Conservation (phyloP, 306 rosid species). For the Mimosa bimucronata region DNA sequence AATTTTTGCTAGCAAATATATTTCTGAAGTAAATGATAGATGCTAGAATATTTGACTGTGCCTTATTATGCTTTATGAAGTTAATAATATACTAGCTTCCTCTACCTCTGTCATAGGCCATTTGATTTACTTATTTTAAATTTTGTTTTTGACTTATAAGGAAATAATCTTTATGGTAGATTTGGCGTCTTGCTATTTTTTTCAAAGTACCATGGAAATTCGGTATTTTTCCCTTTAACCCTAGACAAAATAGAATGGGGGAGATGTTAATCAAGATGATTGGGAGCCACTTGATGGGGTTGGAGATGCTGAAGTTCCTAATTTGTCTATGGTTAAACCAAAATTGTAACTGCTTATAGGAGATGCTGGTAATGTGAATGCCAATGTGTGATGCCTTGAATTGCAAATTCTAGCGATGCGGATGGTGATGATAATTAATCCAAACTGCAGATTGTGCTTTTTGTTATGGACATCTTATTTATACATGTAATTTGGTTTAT, state of each 20-base stretch:
- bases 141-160: conserved; percentile 5
- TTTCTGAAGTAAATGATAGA: not conserved
- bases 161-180: not conserved
- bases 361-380: not conserved
- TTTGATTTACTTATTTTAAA: conserved; percentile 18
- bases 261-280: not conserved
- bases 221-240: too few species aligned
- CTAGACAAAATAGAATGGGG: not conserved
- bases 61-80: not conserved
- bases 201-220: not conserved
- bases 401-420: not conserved
- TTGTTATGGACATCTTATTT: not conserved
- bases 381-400: not conserved
- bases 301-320: not conserved
- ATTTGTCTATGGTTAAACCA: not conserved
- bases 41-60: not conserved
- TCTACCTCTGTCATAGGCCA: conserved; percentile 15
- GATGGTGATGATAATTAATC: not conserved
- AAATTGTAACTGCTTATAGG: not conserved
- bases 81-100: not conserved
- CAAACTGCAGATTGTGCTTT: not conserved
- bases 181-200: not conserved
- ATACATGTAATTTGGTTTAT: not conserved
- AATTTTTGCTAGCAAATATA: conserved; percentile 3
- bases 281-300: not conserved